Evolutionary conservation across 2,329 filamentous ascomycete genomes (phyloP).

Genomic region (Cercospora sesami): DNA sequence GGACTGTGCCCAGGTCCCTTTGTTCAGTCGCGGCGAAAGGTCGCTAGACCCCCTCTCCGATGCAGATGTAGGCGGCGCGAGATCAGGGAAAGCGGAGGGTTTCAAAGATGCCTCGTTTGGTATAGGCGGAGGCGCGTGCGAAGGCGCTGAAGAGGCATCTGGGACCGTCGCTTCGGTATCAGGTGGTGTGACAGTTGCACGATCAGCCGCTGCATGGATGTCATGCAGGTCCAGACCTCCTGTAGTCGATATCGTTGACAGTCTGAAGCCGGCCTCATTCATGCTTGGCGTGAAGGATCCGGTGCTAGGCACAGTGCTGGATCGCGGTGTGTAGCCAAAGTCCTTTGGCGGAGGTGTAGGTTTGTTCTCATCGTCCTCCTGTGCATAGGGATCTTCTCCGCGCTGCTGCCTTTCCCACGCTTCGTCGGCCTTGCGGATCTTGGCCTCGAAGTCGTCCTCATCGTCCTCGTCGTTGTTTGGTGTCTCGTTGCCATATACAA

Average conservation of each 20-base stretch:
- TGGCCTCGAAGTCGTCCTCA: constrained; percentile 36
- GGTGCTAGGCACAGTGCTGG: constrained; percentile 34
- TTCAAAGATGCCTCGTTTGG: constrained; percentile 25
- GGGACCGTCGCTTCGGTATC: constrained; percentile 22
- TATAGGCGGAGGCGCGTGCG: constrained; percentile 50
- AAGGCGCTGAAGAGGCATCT: constrained; percentile 38
- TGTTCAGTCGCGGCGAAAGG: constrained; percentile 33
- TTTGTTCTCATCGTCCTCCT: constrained; percentile 37
- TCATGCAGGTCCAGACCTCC: constrained; percentile 41
- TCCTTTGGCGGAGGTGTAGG: constrained; percentile 49
- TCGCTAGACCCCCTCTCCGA: constrained; percentile 35
- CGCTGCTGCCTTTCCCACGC: constrained; percentile 37
- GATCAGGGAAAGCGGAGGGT: constrained; percentile 32
- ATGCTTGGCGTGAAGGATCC: constrained; percentile 26
- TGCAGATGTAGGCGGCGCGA: constrained; percentile 24
- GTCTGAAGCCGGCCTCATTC: constrained; percentile 30
- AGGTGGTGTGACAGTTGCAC: constrained; percentile 21
- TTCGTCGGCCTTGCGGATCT: constrained; percentile 37
- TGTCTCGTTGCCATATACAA: constrained; percentile 32
- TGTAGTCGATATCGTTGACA: constrained; percentile 39
- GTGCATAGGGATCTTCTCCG: constrained; percentile 28
- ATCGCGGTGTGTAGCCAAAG: constrained; percentile 40
- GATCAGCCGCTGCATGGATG: constrained; percentile 35
- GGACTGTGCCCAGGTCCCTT: constrained; percentile 31
- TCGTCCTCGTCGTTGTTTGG: constrained; percentile 19